Percentiles rank a stretch among this genome's conserved stretches.
Conservation (phyloP, 1,139 yeast genomes). For the Zhuliangozyma blackwelliae region DNA sequence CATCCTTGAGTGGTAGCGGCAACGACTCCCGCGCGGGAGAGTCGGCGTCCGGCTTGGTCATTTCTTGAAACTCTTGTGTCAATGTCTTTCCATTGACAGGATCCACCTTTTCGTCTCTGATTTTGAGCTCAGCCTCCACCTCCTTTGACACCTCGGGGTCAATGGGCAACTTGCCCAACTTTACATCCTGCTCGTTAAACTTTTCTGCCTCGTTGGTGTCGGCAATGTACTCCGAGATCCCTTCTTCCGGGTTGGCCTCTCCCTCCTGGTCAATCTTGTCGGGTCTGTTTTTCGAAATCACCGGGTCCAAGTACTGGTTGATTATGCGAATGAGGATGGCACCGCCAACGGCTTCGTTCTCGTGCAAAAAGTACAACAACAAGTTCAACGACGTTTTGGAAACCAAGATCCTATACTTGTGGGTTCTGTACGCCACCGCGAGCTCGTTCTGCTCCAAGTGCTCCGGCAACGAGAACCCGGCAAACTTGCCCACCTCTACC, state of each 20-base stretch:
- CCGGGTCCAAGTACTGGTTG: constrained; percentile 79
- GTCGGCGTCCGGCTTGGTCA: constrained; percentile 50
- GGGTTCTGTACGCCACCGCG: constrained; percentile 68
- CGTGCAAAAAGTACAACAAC: constrained; percentile 81
- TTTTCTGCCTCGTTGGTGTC: constrained; percentile 47
- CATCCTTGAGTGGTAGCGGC: constrained; percentile 83
- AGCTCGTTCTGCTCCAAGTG: constrained; percentile 80
- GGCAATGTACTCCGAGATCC: constrained; percentile 56
- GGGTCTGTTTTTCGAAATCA: constrained; percentile 46
- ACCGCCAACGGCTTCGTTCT: constrained; percentile 91
- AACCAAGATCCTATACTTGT: constrained; percentile 71
- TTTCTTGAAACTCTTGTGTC: constrained; percentile 47
- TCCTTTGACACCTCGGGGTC: constrained; percentile 85
- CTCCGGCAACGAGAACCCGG: constrained; percentile 72
- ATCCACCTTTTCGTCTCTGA: constrained; percentile 57
- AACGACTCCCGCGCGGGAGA: constrained; percentile 71
- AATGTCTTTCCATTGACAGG: constrained; percentile 38
- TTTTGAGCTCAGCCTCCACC: constrained; percentile 75
- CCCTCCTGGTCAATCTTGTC: constrained; percentile 44
- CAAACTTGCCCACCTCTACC: constrained; percentile 65
- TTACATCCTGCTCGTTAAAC: constrained; percentile 69
- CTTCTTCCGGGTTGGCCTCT: constrained; percentile 57
- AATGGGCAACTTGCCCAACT: constrained; percentile 76
- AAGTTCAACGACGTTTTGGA: constrained; percentile 84
- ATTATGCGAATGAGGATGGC: constrained; percentile 79